Conservation (phyloP, 1,139 yeast genomes). For the Lizanozyma gosingica region DNA sequence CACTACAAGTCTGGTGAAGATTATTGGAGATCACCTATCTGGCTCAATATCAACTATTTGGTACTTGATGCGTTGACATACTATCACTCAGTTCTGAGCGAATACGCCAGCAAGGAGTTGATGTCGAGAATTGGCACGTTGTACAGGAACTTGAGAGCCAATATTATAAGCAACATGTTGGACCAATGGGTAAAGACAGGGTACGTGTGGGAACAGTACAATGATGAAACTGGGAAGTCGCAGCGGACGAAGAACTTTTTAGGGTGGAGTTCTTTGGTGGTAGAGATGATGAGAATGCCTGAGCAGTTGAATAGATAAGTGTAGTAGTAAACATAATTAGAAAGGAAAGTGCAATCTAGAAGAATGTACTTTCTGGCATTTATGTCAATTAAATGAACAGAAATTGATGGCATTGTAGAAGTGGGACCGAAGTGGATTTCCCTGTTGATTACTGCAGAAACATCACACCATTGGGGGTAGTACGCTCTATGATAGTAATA, state of each 20-base stretch:
- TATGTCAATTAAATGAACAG: no score
- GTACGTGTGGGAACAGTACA: conserved; percentile 86
- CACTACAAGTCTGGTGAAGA: conserved; percentile 73
- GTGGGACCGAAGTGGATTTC: no score
- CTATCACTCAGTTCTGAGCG: conserved; percentile 23
- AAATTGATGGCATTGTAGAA: no score
- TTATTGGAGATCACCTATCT: conserved; percentile 93
- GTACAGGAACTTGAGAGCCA: conserved; percentile 52
- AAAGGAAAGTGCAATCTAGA: no score
- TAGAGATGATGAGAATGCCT: conserved; percentile 78
- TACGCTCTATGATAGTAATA: no score
- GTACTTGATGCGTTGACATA: conserved; percentile 59
- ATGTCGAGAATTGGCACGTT: conserved; percentile 26
- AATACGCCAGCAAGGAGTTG: conserved; percentile 17
- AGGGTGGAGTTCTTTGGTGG: conserved; percentile 88
- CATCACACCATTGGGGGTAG: no score
- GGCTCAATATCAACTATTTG: conserved; percentile 88
- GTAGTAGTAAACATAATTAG: no score
- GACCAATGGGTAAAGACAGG: conserved; percentile 69
- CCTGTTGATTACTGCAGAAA: no score
- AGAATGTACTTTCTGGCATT: no score
- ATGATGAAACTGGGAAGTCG: conserved; percentile 65
- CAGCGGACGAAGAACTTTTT: conserved; percentile 83
- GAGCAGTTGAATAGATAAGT: conserved; percentile 23
- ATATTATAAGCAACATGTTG: conserved; percentile 60